Percentiles rank a stretch among this genome's conserved stretches.
Evolutionary conservation across 2,329 filamentous ascomycete genomes (phyloP).

Genomic region (Fusarium drepaniforme): DNA sequence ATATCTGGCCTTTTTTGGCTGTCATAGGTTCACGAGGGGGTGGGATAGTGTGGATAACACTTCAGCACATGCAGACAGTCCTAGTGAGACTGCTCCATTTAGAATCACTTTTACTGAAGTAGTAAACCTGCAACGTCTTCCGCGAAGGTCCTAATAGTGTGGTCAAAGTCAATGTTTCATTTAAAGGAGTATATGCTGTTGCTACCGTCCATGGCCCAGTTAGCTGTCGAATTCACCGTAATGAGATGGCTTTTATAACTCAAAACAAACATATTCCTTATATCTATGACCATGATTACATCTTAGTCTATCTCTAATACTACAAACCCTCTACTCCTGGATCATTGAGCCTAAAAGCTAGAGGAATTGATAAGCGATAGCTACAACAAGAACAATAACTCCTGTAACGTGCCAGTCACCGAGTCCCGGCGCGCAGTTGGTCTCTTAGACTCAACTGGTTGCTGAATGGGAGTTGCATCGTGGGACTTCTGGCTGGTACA

Average conservation of each 20-base stretch:
- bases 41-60: too few species aligned
- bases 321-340: background rate
- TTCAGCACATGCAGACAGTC: too few species aligned
- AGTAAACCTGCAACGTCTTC: too few species aligned
- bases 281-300: background rate
- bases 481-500: background rate
- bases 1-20: background rate
- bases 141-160: too few species aligned
- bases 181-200: background rate
- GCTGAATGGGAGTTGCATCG: background rate
- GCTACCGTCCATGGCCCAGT: background rate
- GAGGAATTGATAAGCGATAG: background rate
- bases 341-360: background rate
- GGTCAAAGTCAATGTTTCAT: too few species aligned
- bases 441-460: background rate
- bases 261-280: background rate
- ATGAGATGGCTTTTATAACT: background rate
- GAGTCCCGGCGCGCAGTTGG: background rate
- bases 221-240: background rate
- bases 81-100: too few species aligned
- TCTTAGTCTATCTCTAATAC: background rate
- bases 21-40: background rate
- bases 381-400: background rate
- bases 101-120: too few species aligned
- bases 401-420: background rate